Conservation (phyloP, 495 filamentous ascomycete genomes). For the Pseudoneurospora amorphoporcata region DNA sequence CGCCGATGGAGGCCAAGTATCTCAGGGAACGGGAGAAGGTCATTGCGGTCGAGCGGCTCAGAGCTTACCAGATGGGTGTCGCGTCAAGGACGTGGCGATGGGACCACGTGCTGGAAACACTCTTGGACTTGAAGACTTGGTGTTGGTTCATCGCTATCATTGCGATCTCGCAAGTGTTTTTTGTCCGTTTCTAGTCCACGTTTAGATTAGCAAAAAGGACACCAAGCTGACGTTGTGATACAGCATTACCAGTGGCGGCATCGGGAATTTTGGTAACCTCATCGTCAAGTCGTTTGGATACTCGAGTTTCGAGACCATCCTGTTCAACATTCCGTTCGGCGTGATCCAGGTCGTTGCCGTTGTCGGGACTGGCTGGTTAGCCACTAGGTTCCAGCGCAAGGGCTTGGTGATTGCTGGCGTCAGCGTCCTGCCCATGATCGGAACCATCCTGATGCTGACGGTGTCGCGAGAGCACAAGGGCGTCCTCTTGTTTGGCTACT, state of each 20-base stretch:
- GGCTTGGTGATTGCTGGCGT: constrained; percentile 45
- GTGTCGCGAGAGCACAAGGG: constrained; percentile 38
- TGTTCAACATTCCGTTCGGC: constrained; percentile 58
- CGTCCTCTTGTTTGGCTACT: constrained; percentile 30
- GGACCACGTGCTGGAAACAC: constrained; percentile 46
- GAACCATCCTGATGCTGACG: constrained; percentile 42
- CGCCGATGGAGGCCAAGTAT: constrained; percentile 49
- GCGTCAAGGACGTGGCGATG: constrained; percentile 32
- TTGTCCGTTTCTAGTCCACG: background rate
- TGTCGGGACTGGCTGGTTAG: constrained; percentile 35
- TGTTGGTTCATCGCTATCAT: constrained; percentile 54
- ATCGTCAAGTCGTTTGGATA: constrained; percentile 54
- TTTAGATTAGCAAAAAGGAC: background rate
- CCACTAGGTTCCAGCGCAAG: constrained; percentile 42
- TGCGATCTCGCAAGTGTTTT: constrained; percentile 26
- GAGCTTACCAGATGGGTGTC: constrained; percentile 38
- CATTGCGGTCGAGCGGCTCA: constrained; percentile 46
- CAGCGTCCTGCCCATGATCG: constrained; percentile 45
- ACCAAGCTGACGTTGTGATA: background rate
- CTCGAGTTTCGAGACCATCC: constrained; percentile 47
- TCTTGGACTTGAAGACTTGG: constrained; percentile 56
- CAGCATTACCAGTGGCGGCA: constrained; percentile 38
- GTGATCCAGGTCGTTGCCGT: constrained; percentile 37
- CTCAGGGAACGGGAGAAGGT: constrained; percentile 48
- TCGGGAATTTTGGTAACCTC: constrained; percentile 53